These are phyloP conservation scores for Xerocomus potaroensis DNA, from an alignment of 768 basidiomycete species.

Conservation along the genomic window DNA sequence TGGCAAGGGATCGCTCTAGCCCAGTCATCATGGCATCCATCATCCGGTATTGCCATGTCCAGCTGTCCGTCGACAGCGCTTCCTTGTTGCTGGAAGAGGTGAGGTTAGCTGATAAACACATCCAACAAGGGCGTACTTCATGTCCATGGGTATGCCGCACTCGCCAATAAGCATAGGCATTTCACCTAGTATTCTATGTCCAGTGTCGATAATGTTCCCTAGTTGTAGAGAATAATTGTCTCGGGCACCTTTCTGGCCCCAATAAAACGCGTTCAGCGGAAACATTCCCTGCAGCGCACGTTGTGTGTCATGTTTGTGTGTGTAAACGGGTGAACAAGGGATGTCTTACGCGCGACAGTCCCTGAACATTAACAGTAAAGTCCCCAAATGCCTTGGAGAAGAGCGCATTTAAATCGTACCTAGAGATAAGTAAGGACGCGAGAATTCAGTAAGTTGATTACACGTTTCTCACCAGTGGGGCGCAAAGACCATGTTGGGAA, in stretches of 20 bases:
- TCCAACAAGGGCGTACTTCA: slow-evolving; percentile 63
- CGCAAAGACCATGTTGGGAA: slow-evolving; percentile 62
- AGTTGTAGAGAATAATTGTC: slow-evolving; percentile 85
- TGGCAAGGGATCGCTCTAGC: slow-evolving; percentile 69
- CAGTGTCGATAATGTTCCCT: slow-evolving; percentile 67
- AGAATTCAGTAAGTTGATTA: neutral
- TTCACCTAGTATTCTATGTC: slow-evolving; percentile 69
- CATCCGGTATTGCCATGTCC: slow-evolving; percentile 82
- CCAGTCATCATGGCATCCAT: slow-evolving; percentile 91
- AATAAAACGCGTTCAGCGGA: slow-evolving; percentile 73
- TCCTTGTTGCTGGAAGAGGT: slow-evolving; percentile 49
- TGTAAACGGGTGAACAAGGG: neutral
- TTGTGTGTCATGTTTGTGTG: slow-evolving; percentile 9
- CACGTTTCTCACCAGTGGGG: slow-evolving; percentile 60
- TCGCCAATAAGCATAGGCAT: slow-evolving; percentile 87
- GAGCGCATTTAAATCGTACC: slow-evolving; percentile 90
- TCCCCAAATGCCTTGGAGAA: slow-evolving; percentile 82
- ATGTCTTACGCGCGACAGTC: slow-evolving; percentile 64
- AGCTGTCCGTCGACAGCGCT: slow-evolving; percentile 71
- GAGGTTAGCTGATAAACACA: neutral
- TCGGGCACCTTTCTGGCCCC: slow-evolving; percentile 77
- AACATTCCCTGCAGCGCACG: slow-evolving; percentile 69
- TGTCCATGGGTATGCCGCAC: slow-evolving; percentile 94
- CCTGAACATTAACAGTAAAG: slow-evolving; percentile 92
- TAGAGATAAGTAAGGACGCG: slow-evolving; percentile 23